Evolutionary conservation across 805 yeast genomes (phyloP).

Genomic region (Nakazawaea ambrosiae): DNA sequence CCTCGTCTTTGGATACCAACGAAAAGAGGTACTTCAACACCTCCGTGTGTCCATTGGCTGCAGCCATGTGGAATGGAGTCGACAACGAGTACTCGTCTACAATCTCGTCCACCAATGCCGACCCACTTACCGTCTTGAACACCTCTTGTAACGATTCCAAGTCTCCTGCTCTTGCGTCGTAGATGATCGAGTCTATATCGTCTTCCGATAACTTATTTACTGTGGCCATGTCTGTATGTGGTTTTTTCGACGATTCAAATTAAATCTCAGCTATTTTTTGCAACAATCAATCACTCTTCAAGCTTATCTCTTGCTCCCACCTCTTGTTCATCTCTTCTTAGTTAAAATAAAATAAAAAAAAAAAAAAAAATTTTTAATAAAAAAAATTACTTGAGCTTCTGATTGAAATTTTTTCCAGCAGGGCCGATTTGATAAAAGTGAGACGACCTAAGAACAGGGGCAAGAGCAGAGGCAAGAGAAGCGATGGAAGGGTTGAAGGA

Average conservation of each 20-base stretch:
- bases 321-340: neutral
- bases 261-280: no score
- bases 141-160: conserved; percentile 64
- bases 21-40: conserved; percentile 55
- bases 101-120: conserved; percentile 30
- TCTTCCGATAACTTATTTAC: conserved; percentile 43
- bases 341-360: neutral
- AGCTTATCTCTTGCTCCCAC: neutral
- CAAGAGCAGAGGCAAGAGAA: neutral
- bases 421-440: conserved; percentile 2
- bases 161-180: conserved; percentile 87
- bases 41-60: conserved; percentile 86
- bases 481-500: neutral
- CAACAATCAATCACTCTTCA: no score
- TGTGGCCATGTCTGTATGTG: no score
- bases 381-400: conserved; percentile 2
- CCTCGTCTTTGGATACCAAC: conserved; percentile 36
- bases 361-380: conserved; percentile 1
- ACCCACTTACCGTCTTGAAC: conserved; percentile 49
- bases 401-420: neutral
- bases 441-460: conserved; percentile 1
- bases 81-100: conserved; percentile 58
- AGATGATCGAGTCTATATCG: conserved; percentile 74
- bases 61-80: conserved; percentile 90
- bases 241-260: no score